phyloP scores from a whole-genome alignment of 2,329 filamentous ascomycete species.

The Penicillium sp. region DNA sequence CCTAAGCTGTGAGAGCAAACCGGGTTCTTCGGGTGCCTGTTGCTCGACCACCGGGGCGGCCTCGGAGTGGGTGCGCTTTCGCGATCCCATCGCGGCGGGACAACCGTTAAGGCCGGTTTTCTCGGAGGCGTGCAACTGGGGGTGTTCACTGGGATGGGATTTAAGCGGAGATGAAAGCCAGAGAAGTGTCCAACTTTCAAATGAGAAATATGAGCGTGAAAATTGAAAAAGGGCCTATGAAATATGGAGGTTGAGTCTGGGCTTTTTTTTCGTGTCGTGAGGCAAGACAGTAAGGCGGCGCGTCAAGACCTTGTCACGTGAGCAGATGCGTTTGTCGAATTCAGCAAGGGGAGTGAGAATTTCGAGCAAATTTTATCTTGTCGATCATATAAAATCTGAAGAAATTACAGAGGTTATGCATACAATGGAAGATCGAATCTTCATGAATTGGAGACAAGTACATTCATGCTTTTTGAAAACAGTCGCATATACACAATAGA shows the following conservation, averaged over 20 bases:
- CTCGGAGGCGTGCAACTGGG: slow-evolving; percentile 13
- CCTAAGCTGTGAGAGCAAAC: slow-evolving; percentile 65
- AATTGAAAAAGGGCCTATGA: neutral
- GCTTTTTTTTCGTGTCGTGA: slow-evolving; percentile 27
- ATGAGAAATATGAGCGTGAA: neutral
- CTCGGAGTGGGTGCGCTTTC: slow-evolving; percentile 57
- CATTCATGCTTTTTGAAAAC: slow-evolving; percentile 18
- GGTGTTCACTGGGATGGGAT: neutral
- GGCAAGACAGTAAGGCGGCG: slow-evolving; percentile 30
- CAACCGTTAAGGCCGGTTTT: slow-evolving; percentile 30
- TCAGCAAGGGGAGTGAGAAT: neutral
- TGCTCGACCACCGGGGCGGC: slow-evolving; percentile 51
- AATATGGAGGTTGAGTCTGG: slow-evolving; percentile 6
- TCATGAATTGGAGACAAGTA: slow-evolving; percentile 13
- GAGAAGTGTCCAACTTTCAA: neutral
- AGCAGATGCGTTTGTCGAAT: slow-evolving; percentile 16
- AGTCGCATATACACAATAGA: slow-evolving; percentile 14
- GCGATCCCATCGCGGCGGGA: slow-evolving; percentile 50
- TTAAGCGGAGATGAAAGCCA: neutral
- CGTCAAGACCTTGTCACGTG: slow-evolving; percentile 35
- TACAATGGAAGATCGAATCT: slow-evolving; percentile 7
- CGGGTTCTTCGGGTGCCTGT: slow-evolving; percentile 37
- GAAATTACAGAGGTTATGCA: neutral
- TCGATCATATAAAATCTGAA: neutral
- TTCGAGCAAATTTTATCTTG: neutral